These are phyloP conservation scores for Mycena haematopus DNA, from an alignment of 768 basidiomycete species.

Conservation along the genomic window DNA sequence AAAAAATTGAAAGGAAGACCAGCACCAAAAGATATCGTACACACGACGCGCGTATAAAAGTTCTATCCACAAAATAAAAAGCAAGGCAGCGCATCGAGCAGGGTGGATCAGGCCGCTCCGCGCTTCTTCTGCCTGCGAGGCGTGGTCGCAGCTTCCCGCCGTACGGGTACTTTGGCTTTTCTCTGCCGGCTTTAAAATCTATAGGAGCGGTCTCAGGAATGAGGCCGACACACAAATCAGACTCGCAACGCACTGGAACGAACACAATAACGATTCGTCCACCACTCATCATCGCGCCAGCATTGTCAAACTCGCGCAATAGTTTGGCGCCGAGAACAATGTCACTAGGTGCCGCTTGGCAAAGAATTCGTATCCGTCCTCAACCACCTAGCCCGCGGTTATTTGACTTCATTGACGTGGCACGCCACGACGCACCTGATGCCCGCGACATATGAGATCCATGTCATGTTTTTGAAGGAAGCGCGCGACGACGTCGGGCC, in stretches of 20 bases:
- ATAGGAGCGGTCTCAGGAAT: neutral
- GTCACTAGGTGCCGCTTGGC: slow-evolving; percentile 97
- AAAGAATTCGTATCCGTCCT: slow-evolving; percentile 99
- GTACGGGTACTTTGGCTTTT: slow-evolving; percentile 93
- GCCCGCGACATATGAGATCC: slow-evolving; percentile 98
- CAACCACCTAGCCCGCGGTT: slow-evolving; percentile 73
- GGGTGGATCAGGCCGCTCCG: too few relatives aligned
- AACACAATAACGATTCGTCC: slow-evolving; percentile 95
- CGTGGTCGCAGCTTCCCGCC: slow-evolving; percentile 62
- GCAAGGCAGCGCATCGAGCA: neutral
- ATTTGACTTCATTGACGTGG: too few relatives aligned
- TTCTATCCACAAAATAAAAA: slow-evolving; percentile 7
- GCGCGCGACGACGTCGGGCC: slow-evolving; percentile 95
- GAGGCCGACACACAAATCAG: neutral
- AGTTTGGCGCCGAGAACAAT: slow-evolving; percentile 95
- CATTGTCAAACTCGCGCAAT: slow-evolving; percentile 98
- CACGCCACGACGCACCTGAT: slow-evolving; percentile 72
- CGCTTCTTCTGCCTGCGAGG: slow-evolving; percentile 26
- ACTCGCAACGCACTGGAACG: slow-evolving; percentile 79
- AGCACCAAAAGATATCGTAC: slow-evolving; percentile 21
- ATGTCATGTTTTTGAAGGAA: slow-evolving; percentile 99
- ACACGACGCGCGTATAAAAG: neutral
- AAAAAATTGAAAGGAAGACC: too few relatives aligned
- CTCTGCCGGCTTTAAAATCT: slow-evolving; percentile 99
- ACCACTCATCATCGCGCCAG: slow-evolving; percentile 99